phyloP scores from a whole-genome alignment of 2,329 filamentous ascomycete species.

The Hirsutella rhossiliensis region DNA sequence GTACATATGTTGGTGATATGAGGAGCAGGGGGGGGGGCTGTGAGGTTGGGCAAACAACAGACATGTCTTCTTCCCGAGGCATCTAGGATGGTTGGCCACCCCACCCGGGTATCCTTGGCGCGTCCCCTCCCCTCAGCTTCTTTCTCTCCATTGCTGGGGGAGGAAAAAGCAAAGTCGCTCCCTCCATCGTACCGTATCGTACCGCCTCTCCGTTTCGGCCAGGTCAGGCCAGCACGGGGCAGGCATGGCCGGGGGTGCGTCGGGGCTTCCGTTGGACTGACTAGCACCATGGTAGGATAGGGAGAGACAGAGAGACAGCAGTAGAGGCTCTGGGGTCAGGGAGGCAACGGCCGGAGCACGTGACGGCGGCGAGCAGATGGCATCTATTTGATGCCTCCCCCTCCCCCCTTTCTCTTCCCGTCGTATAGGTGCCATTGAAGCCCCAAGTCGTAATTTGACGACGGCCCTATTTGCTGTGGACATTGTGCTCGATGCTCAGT shows the following conservation, averaged over 20 bases:
- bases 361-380: not conserved
- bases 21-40: not conserved
- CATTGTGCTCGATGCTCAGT: no score
- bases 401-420: no score
- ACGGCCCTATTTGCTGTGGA: no score
- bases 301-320: no score
- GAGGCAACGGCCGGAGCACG: not conserved
- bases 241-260: no score
- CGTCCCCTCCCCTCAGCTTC: not conserved
- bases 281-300: no score
- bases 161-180: not conserved
- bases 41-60: not conserved
- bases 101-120: not conserved
- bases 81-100: not conserved
- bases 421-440: no score
- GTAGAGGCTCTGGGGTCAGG: no score
- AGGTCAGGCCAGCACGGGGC: not conserved
- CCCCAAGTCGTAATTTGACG: no score
- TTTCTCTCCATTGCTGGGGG: not conserved
- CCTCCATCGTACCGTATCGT: not conserved
- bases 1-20: no score
- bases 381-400: no score
- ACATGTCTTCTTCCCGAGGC: not conserved
- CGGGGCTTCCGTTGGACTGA: no score
- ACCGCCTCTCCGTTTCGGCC: not conserved